Base-by-base conservation (phyloP, 257 asterid genomes). In the Eucommia ulmoides region DNA sequence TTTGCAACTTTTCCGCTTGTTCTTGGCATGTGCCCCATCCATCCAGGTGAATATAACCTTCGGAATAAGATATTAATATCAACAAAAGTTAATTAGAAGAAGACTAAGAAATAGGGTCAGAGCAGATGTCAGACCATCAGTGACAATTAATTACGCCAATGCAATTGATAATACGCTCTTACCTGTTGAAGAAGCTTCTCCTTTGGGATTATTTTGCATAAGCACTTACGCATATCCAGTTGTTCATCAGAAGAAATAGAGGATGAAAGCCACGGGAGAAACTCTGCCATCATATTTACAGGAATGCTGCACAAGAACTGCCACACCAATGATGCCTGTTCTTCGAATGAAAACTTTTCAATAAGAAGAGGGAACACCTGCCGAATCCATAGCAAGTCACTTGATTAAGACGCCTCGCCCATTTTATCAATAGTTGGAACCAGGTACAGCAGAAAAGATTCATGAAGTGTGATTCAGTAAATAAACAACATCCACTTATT, bases 291-390 rank as follows among this genome's bases (percentile, higher is more conserved):
- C 97, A 89, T 85, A 75, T 84, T 82, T 45, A 80, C 94, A 22
- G 97, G 97, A 71, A 89, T 85, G 67, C 97, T 89, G 74, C 97
- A 89, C 66, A 89, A 71, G 62, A 89, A 89, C 65, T 84, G 97
- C 97, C 97, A 89, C 8, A 80, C 97, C 70, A 89, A 69, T 61
- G 96, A 80, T 51, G 94, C 94, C 67, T 89, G 97, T 78, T 89
- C 97, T 74, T 89, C 94, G 49, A 80, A 82, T 41, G 96, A 82
- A 67, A 89, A 89, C 70, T 82, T 89, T 26, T 80, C 94, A 55
- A 69, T 76, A 22, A 89, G 94, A 71, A 89, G 58, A 29, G 96
- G 97, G 63, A 89, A 72, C 38, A 89, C 97, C 96, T 89, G 70
- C 25, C 58, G 54, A 48, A 63, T 35, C 47, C 51, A 63, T 56